phyloP scores from a whole-genome alignment of 1,284 basidiomycete species.

The Neonothopanus nambi region DNA sequence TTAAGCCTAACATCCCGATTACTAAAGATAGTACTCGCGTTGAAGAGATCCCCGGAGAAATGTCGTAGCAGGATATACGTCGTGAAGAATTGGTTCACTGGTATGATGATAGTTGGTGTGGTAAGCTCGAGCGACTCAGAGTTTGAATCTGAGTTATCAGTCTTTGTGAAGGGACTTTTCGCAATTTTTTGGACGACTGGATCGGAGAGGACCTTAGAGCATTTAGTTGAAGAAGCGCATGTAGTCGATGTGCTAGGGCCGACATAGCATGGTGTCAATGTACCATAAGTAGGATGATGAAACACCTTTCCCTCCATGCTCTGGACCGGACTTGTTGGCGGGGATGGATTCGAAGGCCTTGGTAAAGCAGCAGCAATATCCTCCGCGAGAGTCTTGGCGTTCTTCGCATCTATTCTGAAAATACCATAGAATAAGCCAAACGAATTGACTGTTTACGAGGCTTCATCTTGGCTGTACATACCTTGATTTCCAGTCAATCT shows the following conservation, averaged over 20 bases:
- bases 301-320: conserved; percentile 23
- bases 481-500: conserved; percentile 35
- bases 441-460: not conserved
- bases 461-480: conserved; percentile 4
- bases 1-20: conserved; percentile 26
- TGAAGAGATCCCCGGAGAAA: conserved; percentile 36
- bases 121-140: conserved; percentile 4
- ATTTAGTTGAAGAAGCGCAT: conserved; percentile 5
- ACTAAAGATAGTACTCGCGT: conserved; percentile 33
- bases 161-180: conserved; percentile 6
- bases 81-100: conserved; percentile 32
- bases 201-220: conserved; percentile 22
- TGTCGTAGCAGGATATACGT: conserved; percentile 35
- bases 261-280: conserved; percentile 29
- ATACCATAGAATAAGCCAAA: not conserved
- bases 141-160: conserved; percentile 4
- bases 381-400: conserved; percentile 19
- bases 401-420: conserved; percentile 25
- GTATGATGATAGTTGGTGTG: conserved; percentile 32
- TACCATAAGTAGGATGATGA: conserved; percentile 34
- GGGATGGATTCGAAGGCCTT: conserved; percentile 22
- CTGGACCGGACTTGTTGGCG: conserved; percentile 3
- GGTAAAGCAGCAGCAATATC: conserved; percentile 24
- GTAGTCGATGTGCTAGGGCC: conserved; percentile 9
- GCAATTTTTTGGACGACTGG: conserved; percentile 31